Evolutionary conservation across 192 early-diverging fungal genomes (phyloP), one percentile per base, ranked within the genome.

Genomic region (Tieghemiomyces parasiticus): DNA sequence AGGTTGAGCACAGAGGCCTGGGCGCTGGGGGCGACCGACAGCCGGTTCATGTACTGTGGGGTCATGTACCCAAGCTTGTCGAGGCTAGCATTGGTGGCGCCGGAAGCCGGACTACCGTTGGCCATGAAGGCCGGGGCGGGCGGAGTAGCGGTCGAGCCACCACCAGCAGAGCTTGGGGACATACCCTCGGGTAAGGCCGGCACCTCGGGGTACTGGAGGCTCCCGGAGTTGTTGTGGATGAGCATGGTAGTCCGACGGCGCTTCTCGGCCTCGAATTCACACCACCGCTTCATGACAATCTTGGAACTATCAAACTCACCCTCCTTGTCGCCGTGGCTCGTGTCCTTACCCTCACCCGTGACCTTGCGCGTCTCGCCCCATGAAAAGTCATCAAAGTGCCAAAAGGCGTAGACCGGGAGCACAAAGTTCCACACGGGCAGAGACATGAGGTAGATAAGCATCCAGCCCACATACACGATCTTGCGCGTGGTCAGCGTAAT

Each of bases 371-470:
- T 91, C 61, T 86, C 72, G 24, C 88, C 88, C 88, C 88, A 91
- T 12, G 85, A 81, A 61, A 91, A 91, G 53, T 91, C 87, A 59
- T 90, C 88, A 73, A 90, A 89, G 62, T 90, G 83, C 88, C 88
- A 90, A 68, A 79, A 90, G 10, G 88, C 81, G 42, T 89, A 88
- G 0, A 64, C 68, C 1, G 88, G 88, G 45, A 90, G 66, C 2
- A 90, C 73, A 62, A 90, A 85, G 66, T 88, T 87, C 85, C 85
- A 89, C n/a, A 91, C 68, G 0, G 85, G 85, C 35, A 88, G 61
- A 30, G 81, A 75, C 26, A 79, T 52, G 28, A 91, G 61, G 58
- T 87, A 91, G 62, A 89, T 76, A 35, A 86, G 60, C 88, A 91
- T 91, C 87, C 88, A 89, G 22, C 82, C 83, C 16, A 89, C 80